These are phyloP conservation scores for Imleria badia DNA, from an alignment of 768 basidiomycete species.

Conservation along the genomic window DNA sequence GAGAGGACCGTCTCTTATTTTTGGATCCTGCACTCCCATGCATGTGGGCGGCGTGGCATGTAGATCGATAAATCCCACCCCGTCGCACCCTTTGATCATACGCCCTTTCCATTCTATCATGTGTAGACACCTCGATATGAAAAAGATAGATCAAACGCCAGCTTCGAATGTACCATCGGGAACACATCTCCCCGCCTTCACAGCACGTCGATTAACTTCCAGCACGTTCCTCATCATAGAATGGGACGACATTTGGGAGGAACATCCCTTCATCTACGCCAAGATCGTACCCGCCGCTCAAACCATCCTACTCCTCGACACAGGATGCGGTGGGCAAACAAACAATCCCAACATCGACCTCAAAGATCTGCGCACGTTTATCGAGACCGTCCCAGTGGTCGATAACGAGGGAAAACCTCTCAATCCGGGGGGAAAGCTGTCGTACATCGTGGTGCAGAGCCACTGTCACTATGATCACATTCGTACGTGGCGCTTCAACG, in stretches of 20 bases:
- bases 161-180: neutral
- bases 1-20: too few species aligned
- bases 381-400: conserved; percentile 44
- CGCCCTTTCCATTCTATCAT: too few species aligned
- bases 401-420: conserved; percentile 45
- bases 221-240: conserved; percentile 49
- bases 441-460: conserved; percentile 48
- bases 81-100: too few species aligned
- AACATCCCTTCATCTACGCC: conserved; percentile 56
- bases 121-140: conserved; percentile 10
- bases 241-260: conserved; percentile 49
- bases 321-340: conserved; percentile 53
- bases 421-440: conserved; percentile 41
- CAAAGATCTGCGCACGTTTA: conserved; percentile 46
- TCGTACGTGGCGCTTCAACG: conserved; percentile 35
- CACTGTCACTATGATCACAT: conserved; percentile 64
- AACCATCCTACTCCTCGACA: conserved; percentile 51
- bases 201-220: conserved; percentile 32
- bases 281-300: conserved; percentile 40
- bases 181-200: conserved; percentile 32
- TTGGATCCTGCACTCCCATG: too few species aligned
- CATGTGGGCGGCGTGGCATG: too few species aligned
- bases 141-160: neutral
- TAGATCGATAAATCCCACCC: too few species aligned
- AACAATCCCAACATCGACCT: conserved; percentile 39